These are phyloP conservation scores for Rhododendron henanense DNA, from an alignment of 148 eudicot species.

Conservation along the genomic window DNA sequence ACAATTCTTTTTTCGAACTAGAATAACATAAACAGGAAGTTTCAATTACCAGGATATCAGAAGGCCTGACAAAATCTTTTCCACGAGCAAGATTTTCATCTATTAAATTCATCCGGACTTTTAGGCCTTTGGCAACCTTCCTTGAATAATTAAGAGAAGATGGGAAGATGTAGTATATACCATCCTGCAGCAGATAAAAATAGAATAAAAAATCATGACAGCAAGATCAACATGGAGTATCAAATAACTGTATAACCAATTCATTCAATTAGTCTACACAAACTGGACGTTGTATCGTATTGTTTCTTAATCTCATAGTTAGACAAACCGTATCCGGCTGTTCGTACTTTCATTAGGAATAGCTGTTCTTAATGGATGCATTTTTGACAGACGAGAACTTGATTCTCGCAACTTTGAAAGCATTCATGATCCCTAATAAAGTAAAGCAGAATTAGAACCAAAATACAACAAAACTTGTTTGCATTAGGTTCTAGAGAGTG, in stretches of 20 bases:
- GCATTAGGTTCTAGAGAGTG: not conserved
- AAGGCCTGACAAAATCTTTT: constrained; percentile 35
- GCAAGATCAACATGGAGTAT: constrained; percentile 6
- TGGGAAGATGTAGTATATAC: constrained; percentile 18
- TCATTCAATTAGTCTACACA: not conserved
- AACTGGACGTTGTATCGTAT: not conserved
- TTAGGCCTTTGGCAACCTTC: constrained; percentile 23
- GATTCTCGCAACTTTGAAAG: not conserved
- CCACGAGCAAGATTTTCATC: constrained; percentile 43
- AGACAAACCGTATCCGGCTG: not conserved
- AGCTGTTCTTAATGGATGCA: not conserved
- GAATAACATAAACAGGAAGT: constrained; percentile 4
- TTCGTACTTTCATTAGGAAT: not conserved
- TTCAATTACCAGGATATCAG: constrained; percentile 60
- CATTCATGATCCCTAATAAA: not conserved
- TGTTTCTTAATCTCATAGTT: not conserved
- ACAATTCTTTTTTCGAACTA: constrained; percentile 1
- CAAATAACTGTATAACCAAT: not conserved
- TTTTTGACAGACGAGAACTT: not conserved
- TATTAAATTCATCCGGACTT: constrained; percentile 40
- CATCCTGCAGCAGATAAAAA: constrained; percentile 25
- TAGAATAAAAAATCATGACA: constrained; percentile 12
- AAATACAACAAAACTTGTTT: not conserved
- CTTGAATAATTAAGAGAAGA: constrained; percentile 27
- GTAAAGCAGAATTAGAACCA: not conserved